Evolutionary conservation across 2,329 filamentous ascomycete species (phyloP).

Genomic region (Aspergillus phoenicis): DNA sequence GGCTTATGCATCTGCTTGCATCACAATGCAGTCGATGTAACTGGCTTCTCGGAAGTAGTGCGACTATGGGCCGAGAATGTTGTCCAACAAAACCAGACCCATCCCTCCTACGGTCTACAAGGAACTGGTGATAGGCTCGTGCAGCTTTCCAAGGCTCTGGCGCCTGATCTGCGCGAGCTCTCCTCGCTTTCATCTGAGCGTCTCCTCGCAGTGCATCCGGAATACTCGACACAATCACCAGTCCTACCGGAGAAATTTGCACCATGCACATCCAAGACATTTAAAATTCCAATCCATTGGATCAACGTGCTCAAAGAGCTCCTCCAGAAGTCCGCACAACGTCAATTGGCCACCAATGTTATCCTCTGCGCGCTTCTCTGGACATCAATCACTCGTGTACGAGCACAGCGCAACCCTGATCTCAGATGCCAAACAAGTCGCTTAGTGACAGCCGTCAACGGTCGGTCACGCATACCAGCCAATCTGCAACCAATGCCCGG

Average conservation of each 20-base stretch:
- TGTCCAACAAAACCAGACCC: background rate
- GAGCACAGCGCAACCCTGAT: background rate
- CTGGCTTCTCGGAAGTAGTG: conserved; percentile 10
- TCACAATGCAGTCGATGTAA: conserved; percentile 16
- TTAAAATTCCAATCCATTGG: conserved; percentile 1
- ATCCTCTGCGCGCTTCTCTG: conserved; percentile 18
- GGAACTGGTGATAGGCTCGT: background rate
- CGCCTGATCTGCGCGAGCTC: background rate
- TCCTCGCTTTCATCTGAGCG: background rate
- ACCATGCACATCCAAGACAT: conserved; percentile 10
- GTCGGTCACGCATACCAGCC: background rate
- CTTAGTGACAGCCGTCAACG: conserved; percentile 11
- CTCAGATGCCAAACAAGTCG: background rate
- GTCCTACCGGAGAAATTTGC: background rate
- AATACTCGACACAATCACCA: conserved; percentile 9
- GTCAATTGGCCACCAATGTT: conserved; percentile 9
- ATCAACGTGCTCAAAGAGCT: background rate
- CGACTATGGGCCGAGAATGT: conserved; percentile 3
- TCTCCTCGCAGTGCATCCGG: conserved; percentile 10
- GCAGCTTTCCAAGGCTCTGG: background rate
- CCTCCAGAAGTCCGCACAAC: background rate
- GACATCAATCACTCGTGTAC: conserved; percentile 16
- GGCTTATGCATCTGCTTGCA: conserved; percentile 16
- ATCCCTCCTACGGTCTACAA: background rate
- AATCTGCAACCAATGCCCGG: background rate